A percentile compares a stretch with the other conserved stretches of the same genome.
These are phyloP conservation scores for Plantago ovata DNA, from an alignment of 257 asterid species.

Conservation along the genomic window DNA sequence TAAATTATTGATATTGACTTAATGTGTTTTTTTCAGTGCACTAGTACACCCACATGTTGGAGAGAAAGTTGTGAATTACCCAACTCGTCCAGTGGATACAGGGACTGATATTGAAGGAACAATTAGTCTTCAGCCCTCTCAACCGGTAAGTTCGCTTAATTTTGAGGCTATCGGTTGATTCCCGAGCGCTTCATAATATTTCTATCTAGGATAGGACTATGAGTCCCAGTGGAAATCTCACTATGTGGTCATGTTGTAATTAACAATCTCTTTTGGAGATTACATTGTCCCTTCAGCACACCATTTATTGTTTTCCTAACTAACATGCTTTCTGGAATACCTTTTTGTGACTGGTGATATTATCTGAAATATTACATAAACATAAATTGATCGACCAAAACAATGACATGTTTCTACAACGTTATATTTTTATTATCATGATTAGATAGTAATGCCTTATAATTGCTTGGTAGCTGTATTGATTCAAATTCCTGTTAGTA, in stretches of 20 bases:
- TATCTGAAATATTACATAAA: background rate
- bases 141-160: slow-evolving; percentile 50
- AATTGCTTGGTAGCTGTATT: slow-evolving; percentile 18
- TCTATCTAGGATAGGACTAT: slow-evolving; percentile 6
- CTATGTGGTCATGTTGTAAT: slow-evolving; percentile 4
- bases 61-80: slow-evolving; percentile 89
- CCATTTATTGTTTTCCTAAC: no score
- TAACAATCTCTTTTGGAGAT: background rate
- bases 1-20: slow-evolving; percentile 9
- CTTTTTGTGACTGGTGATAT: background rate
- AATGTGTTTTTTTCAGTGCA: slow-evolving; percentile 50
- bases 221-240: background rate
- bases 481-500: slow-evolving; percentile 29
- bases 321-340: slow-evolving; percentile 15
- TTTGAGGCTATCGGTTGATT: background rate
- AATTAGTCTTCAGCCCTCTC: slow-evolving; percentile 89
- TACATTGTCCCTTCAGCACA: no score
- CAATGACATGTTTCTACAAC: background rate
- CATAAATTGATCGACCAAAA: slow-evolving; percentile 12
- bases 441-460: background rate
- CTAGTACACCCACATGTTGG: slow-evolving; percentile 87
- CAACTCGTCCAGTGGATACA: slow-evolving; percentile 90
- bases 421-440: slow-evolving; percentile 9
- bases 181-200: background rate
- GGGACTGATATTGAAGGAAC: slow-evolving; percentile 93